Evolutionary conservation across 768 basidiomycete species (phyloP), one percentile per base, ranked within the genome.

Genomic region (Lactifluus volemus): DNA sequence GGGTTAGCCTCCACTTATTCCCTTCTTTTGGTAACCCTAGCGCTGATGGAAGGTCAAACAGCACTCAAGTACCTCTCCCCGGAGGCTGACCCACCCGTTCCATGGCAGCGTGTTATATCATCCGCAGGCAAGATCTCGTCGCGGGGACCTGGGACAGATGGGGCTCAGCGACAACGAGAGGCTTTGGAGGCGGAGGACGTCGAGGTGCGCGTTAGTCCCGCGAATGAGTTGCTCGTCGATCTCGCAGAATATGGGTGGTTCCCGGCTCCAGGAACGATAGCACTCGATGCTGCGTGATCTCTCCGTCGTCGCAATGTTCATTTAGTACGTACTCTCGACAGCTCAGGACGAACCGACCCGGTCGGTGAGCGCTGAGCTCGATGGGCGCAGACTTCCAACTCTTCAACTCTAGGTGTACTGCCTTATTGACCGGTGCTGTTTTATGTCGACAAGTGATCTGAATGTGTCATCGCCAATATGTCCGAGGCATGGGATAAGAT

Each of bases 61-160:
- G 89, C 90, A n/a, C 78, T 93, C 52, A 92, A 92, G 68, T 87
- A 84, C 65, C 72, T 92, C 4, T 79, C 82, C 0, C 78, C 82
- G 0, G 77, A 79, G 21, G 76, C 78, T 1, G 76, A 77, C 29
- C 85, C 86, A 0, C 84, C 86, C 7, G 81, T 92, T 1, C 91
- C 90, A 0, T 93, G 90, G 90, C 79, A 92, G 63, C 82, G 90
- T 34, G 88, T 92, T 4, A 76, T 92, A 14, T 79, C 82, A 3
- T 78, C 88, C 0, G 78, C 84, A 0, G 90, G 91, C 1, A 73
- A 77, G 1, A 88, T 90, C 65, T 91, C 91, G 1, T 92, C 90
- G 7, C 80, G 93, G 48, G 92, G 89, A 0, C 90, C 92, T 4
- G 88, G 85, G 3, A 93, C 93, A 3, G 75, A 81, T 44, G 92